Base-by-base conservation (phyloP, 345 rosid species). In the Aethionema arabicum region DNA sequence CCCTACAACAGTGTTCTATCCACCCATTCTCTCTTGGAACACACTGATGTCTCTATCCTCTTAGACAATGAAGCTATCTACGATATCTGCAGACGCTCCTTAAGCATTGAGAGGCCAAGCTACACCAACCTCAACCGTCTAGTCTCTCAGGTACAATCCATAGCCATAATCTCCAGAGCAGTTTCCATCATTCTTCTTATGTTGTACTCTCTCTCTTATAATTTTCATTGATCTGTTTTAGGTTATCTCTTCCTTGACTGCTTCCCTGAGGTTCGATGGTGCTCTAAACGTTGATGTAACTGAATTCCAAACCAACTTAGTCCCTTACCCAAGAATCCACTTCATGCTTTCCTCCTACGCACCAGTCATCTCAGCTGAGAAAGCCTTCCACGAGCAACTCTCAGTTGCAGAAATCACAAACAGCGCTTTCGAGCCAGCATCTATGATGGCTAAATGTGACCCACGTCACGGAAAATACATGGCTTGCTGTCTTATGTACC, bases 391-490 rank as follows among this genome's bases (percentile, higher is more conserved):
- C 65, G 85, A 53, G 77, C 89, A 49, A 76, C 85, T 74, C 80
- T 85, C 76, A 69, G 89, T 76, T 66, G 85, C 81, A 61, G 86
- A 82, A 75, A 82, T 82, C 21, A 82, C 86, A 0, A 82, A 80
- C 74, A 79, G 77, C 1, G 80, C 82, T 0, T 81, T 81, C 0
- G 85, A 81, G 76, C 85, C 85, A 4, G 74, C 82, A 31, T 78
- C 82, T 5, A 81, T 81, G 82, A 81, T 78, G 85, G 80, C 85
- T 1, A 81, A 81, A 75, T 85, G 92, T 56, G 92, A 85, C 58
- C 92, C 92, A 0, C 89, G 92, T 71, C 92, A 85, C n/a, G 89
- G 92, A n/a, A 83, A 85, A 61, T 85, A 85, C 74, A 85, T 85
- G 91, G 91, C 91, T 4, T 85, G 88, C 70, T 85, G 91, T 67